These are phyloP conservation scores for Chlorella variabilis DNA, from an alignment of 163 green algal species.

Conservation along the genomic window DNA sequence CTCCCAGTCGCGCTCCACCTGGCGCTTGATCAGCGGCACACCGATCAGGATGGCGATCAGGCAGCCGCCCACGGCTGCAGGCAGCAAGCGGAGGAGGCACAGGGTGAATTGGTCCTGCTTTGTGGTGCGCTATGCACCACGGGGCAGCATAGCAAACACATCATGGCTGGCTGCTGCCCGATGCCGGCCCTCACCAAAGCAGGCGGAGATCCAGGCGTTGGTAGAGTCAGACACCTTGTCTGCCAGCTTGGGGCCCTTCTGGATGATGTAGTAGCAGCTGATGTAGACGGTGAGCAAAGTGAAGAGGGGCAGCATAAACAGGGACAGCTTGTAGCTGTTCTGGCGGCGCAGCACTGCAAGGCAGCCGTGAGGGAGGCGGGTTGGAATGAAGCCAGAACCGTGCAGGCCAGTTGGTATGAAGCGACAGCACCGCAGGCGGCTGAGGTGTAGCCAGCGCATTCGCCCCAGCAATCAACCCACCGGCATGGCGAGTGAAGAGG, in stretches of 20 bases:
- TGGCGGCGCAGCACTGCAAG: constrained; percentile 31
- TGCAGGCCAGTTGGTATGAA: neutral
- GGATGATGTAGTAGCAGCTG: constrained; percentile 34
- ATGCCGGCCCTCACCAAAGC: constrained; percentile 24
- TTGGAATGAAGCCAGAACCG: neutral
- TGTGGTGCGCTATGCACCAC: too few relatives aligned
- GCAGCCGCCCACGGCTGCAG: neutral
- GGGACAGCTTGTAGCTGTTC: constrained; percentile 34
- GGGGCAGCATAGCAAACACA: too few relatives aligned
- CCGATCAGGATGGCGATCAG: constrained; percentile 13
- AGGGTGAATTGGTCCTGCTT: neutral
- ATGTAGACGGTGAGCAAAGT: constrained; percentile 40
- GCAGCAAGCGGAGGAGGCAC: neutral
- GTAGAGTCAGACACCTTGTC: constrained; percentile 20
- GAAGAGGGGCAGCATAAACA: constrained; percentile 37
- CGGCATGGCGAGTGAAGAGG: constrained; percentile 32
- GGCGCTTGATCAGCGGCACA: constrained; percentile 13
- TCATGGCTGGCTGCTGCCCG: too few relatives aligned
- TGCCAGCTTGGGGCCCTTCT: constrained; percentile 32
- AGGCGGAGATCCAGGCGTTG: constrained; percentile 41
- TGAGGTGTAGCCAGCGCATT: too few relatives aligned
- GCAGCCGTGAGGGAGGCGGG: neutral
- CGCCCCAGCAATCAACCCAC: neutral
- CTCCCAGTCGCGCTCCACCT: constrained; percentile 13
- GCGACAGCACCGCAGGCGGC: too few relatives aligned